phyloP scores from a whole-genome alignment of 768 basidiomycete species.

The Lactifluus piperatus region DNA sequence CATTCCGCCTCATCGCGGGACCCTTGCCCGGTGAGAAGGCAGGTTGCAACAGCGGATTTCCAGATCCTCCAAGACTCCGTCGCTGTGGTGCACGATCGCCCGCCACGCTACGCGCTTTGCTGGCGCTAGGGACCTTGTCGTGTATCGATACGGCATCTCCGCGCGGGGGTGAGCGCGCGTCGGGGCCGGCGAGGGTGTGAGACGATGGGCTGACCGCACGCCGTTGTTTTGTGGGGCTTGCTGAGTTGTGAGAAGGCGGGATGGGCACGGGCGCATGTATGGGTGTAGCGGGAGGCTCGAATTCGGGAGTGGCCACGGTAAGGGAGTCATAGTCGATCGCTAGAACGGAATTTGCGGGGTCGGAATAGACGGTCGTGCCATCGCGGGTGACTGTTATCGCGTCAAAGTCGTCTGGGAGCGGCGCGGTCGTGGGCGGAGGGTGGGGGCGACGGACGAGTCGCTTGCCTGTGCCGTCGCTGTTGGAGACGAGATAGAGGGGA shows the following conservation, averaged over 20 bases:
- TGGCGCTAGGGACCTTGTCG: background rate
- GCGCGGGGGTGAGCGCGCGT: background rate
- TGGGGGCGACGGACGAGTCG: slow-evolving; percentile 31
- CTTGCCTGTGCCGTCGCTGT: slow-evolving; percentile 31
- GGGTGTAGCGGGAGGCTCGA: background rate
- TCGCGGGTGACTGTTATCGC: slow-evolving; percentile 25
- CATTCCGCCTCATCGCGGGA: slow-evolving; percentile 21
- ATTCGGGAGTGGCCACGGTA: slow-evolving; percentile 5
- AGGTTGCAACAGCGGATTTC: background rate
- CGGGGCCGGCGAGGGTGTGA: slow-evolving; percentile 7
- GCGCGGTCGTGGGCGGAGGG: slow-evolving; percentile 32
- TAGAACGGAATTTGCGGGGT: slow-evolving; percentile 12
- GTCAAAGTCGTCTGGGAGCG: slow-evolving; percentile 36
- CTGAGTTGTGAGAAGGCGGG: background rate
- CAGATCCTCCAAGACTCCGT: slow-evolving; percentile 2
- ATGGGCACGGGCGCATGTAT: background rate
- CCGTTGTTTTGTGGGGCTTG: background rate
- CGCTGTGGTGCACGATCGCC: slow-evolving; percentile 2
- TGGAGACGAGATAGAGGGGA: slow-evolving; percentile 32
- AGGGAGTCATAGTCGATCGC: slow-evolving; percentile 18
- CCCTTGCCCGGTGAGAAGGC: slow-evolving; percentile 1
- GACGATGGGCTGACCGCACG: slow-evolving; percentile 15
- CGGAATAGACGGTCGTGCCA: slow-evolving; percentile 15
- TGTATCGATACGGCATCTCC: background rate
- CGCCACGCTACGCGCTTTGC: slow-evolving; percentile 17